Evolutionary conservation across 148 eudicot genomes (phyloP).

Genomic region (Heliamphora exappendiculata): DNA sequence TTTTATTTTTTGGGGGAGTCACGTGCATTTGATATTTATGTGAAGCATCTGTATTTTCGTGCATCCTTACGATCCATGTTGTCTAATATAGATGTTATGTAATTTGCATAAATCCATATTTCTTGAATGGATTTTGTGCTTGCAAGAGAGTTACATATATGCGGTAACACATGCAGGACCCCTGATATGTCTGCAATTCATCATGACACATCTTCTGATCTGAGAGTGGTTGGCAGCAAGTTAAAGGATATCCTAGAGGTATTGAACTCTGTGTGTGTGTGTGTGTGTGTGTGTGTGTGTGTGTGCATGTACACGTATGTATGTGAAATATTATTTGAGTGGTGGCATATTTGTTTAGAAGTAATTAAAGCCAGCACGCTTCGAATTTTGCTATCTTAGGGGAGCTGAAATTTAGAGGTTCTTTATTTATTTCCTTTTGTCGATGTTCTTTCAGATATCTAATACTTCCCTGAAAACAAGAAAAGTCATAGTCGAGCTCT

Average conservation of each 20-base stretch:
- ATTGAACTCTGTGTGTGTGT: not conserved
- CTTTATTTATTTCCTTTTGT: not conserved
- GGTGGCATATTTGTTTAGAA: not conserved
- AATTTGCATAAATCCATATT: not conserved
- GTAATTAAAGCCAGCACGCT: not conserved
- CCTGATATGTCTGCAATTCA: constrained; percentile 91
- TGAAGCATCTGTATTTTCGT: not conserved
- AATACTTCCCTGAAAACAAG: constrained; percentile 51
- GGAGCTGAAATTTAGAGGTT: not conserved
- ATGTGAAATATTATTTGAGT: not conserved
- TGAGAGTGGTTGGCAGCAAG: constrained; percentile 67
- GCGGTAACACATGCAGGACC: constrained; percentile 46
- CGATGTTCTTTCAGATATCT: constrained; percentile 37
- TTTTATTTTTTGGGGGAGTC: not conserved
- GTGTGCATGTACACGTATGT: too few species aligned
- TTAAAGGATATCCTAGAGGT: constrained; percentile 80
- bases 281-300: not conserved
- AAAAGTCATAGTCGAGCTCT: constrained; percentile 47
- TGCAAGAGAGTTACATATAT: not conserved
- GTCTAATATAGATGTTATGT: not conserved
- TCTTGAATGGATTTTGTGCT: not conserved
- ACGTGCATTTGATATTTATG: not conserved
- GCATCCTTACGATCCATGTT: not conserved
- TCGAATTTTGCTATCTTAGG: not conserved
- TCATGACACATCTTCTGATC: constrained; percentile 78